Evolutionary conservation across 495 filamentous ascomycete genomes (phyloP), one percentile per base, ranked within the genome.

Genomic region (Haplographium delicatum): DNA sequence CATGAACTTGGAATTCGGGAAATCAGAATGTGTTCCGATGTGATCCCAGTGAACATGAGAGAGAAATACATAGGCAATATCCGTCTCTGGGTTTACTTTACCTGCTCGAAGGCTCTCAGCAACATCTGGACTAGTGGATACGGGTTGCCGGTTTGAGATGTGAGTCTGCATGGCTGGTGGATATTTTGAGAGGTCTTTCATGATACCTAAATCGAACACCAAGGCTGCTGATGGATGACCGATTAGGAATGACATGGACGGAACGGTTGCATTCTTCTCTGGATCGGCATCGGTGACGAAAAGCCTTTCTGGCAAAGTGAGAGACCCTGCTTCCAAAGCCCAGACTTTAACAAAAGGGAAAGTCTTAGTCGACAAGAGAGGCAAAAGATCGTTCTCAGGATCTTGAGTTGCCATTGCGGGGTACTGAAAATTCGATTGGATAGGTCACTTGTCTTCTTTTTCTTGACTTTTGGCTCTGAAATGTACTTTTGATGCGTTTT

Each of bases 21-120:
- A 80, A 51, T 75, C 72, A 1, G 58, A 58, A 0, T 70, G 68
- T 13, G 67, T 69, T 31, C 76, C 76, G 20, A 71, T 56, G 47
- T 80, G 76, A 47, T 80, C 75, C 63, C 68, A 78, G 55, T 78
- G 76, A 0, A 77, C 68, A 41, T 79, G 74, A 54, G 64, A 69
- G 0, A 77, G 53, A 30, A 78, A 63, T 1, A 77, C 68, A 6
- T 65, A 47, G 51, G 76, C 65, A 37, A 78, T 62, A 20, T 69
- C 66, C n/a, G 38, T 48, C 0, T 51, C 34, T 4, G 40, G 38
- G 2, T 33, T 20, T 22, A 70, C 11, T 6, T 59, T 57, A 6
- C 65, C 69, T 2, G 47, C 38, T 6, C 47, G 52, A 0, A 79
- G 62, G 34, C 65, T 68, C 2, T 53, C 58, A 5, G 59, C 60